phyloP scores from a whole-genome alignment of 306 rosid species.

The Prunus salicina region DNA sequence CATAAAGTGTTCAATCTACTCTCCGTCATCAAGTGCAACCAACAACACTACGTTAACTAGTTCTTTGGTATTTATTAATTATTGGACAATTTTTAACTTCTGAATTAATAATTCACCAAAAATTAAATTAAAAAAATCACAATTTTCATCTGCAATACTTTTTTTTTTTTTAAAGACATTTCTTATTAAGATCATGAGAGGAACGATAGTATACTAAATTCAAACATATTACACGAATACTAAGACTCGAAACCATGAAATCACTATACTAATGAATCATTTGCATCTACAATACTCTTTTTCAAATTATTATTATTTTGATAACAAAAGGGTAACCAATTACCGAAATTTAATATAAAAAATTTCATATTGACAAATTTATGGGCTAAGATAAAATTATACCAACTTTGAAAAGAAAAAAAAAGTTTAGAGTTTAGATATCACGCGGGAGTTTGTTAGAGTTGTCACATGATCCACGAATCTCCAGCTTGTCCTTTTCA shows the following conservation, averaged over 20 bases:
- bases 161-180: no score
- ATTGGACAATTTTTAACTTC: neutral
- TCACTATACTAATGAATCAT: no score
- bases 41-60: neutral
- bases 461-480: conserved; percentile 69
- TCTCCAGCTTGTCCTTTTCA: conserved; percentile 50
- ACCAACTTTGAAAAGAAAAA: neutral
- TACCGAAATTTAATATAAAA: no score
- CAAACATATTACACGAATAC: no score
- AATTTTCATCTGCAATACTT: no score
- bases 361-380: no score
- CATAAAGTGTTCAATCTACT: neutral
- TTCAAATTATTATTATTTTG: no score
- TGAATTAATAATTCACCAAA: no score
- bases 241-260: fast-evolving
- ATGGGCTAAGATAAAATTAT: neutral
- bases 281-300: no score
- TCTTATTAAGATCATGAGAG: fast-evolving
- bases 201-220: no score
- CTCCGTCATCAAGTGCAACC: neutral
- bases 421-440: conserved; percentile 25
- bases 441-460: conserved; percentile 57
- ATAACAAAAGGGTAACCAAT: no score
- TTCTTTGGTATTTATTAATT: neutral
- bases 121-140: no score